Base-by-base conservation (phyloP, 2,329 filamentous ascomycete species). In the Hymenoscyphus linearis region DNA sequence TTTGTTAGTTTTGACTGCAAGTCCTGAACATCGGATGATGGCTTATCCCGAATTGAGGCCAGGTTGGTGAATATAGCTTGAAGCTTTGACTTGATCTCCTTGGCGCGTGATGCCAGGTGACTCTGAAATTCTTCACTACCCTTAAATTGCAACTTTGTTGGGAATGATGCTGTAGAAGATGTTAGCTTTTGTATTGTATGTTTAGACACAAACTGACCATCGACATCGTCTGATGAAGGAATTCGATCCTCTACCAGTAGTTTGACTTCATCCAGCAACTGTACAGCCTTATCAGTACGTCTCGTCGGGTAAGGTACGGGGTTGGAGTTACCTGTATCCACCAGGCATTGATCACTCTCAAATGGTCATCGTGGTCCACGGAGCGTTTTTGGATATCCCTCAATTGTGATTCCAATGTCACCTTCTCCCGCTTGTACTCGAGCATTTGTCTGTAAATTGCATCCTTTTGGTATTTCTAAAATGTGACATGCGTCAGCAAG, bases 391-490 rank as follows among this genome's bases (percentile, higher is more conserved):
- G 85, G 65, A 96, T 79, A 67, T 96, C 90, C 72, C 88, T 88
- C 64, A 97, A 80, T 72, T 90, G 89, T 62, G 85, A 81, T 78
- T 98, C 93, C 65, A 96, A 79, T 47, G 89, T 89, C 61, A 83
- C 82, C 74, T 92, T 93, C 74, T 96, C 91, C 69, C 95, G 87
- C 77, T 96, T 96, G 77, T 96, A 97, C 77, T 98, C 95, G 73
- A 92, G 90, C 92, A 99, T 96, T 78, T 97, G 93, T 62, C 96
- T 91, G 71, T 90, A 88, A 74, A 99, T 96, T 66, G 95, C 95
- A 79, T 96, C 95, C 78, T 98, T 99, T 77, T 93, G 90, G 72
- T 89, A 95, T 73, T 89, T 86, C 91, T 96, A 76, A 70, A 75
- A 64, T 55, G 60, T 59, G 55, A 64, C 62, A 60, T 55, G 27